Conservation (phyloP, 805 yeast species). For the Monosporozyma siamensis region DNA sequence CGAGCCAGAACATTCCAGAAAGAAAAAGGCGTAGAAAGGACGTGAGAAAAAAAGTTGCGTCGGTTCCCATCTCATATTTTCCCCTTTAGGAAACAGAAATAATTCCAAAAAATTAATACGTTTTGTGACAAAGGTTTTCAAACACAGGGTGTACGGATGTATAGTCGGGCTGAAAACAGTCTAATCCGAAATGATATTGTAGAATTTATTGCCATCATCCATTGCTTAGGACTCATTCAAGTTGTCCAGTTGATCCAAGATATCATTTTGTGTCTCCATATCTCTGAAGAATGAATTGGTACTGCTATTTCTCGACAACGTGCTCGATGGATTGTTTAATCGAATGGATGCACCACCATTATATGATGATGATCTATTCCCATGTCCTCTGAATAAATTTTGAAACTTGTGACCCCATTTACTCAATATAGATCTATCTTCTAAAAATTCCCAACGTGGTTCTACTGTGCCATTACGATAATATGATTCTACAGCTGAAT, state of each 20-base stretch:
- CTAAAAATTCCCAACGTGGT: slow-evolving; percentile 26
- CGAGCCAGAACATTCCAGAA: too few species aligned
- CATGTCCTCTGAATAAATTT: background rate
- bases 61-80: too few species aligned
- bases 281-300: slow-evolving; percentile 27
- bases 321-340: background rate
- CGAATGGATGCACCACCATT: slow-evolving; percentile 2
- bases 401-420: background rate
- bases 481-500: background rate
- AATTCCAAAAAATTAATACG: too few species aligned
- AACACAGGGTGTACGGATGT: too few species aligned
- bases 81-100: too few species aligned
- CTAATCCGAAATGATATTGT: too few species aligned
- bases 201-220: too few species aligned
- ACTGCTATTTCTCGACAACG: background rate
- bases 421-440: slow-evolving; percentile 13
- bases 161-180: too few species aligned
- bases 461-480: background rate
- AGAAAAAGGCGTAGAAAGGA: too few species aligned
- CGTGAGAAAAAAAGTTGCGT: too few species aligned
- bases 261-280: slow-evolving; percentile 34
- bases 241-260: slow-evolving; percentile 30
- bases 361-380: background rate
- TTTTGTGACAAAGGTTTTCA: too few species aligned
- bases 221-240: background rate